Evolutionary conservation across 306 rosid genomes (phyloP).

Genomic region (Sicyos baderoa): DNA sequence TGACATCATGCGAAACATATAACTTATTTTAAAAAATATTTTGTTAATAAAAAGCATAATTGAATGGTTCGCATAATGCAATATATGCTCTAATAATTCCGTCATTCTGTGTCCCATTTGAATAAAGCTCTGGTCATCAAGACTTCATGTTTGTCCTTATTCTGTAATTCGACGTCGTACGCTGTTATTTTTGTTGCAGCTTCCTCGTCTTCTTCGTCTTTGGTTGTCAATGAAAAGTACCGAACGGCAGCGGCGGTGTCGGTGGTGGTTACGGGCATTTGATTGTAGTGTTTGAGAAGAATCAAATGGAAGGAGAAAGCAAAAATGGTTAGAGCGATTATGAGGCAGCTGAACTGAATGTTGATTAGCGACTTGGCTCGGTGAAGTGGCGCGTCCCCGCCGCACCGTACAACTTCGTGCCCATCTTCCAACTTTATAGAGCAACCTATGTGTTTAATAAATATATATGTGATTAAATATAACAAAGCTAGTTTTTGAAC

Average conservation of each 20-base stretch:
- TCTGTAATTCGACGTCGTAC: constrained; percentile 51
- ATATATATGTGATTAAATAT: too few species aligned
- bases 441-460: constrained; percentile 26
- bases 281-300: constrained; percentile 33
- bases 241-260: not conserved
- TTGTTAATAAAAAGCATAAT: too few species aligned
- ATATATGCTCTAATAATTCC: too few species aligned
- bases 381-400: constrained; percentile 32
- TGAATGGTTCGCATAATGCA: too few species aligned
- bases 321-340: constrained; percentile 35
- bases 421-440: constrained; percentile 45
- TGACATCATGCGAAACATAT: too few species aligned
- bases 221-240: constrained; percentile 36
- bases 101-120: constrained; percentile 34
- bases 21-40: too few species aligned
- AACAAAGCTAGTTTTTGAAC: too few species aligned
- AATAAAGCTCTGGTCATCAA: constrained; percentile 37
- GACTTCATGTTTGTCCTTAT: constrained; percentile 23
- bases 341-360: constrained; percentile 62
- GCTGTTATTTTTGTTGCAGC: not conserved
- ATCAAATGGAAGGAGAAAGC: constrained; percentile 34
- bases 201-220: not conserved
- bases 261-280: not conserved
- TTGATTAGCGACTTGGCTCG: constrained; percentile 54
- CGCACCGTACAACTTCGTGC: constrained; percentile 54